A percentile compares a stretch with the other conserved stretches of the same genome.
Evolutionary conservation across 768 basidiomycete genomes (phyloP).

Genomic region (Amyloporia xantha): DNA sequence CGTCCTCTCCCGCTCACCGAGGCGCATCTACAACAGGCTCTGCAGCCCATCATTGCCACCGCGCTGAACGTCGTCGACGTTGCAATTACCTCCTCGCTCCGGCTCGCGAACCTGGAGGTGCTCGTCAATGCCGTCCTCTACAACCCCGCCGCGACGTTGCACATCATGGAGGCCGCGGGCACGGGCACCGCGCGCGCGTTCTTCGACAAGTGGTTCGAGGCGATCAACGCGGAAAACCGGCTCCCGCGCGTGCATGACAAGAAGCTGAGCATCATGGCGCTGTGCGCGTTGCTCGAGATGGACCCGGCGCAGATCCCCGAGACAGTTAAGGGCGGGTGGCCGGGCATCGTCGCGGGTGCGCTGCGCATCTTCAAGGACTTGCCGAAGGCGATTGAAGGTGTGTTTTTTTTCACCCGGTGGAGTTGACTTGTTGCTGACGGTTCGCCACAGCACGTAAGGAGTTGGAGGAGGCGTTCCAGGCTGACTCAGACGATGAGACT

Average conservation of each 20-base stretch:
- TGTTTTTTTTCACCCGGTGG: constrained; percentile 13
- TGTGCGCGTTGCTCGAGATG: constrained; percentile 74
- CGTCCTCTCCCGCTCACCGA: neutral
- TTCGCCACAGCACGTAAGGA: constrained; percentile 45
- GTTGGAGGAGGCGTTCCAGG: constrained; percentile 44
- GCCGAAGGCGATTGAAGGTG: constrained; percentile 71
- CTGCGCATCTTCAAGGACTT: constrained; percentile 73
- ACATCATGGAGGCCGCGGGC: constrained; percentile 58
- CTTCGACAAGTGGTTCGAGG: constrained; percentile 80
- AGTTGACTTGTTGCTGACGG: neutral
- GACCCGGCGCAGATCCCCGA: constrained; percentile 50
- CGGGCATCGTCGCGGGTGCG: constrained; percentile 61
- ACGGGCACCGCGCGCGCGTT: constrained; percentile 64
- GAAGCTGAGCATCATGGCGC: constrained; percentile 70
- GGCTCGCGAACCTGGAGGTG: constrained; percentile 75
- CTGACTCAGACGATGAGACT: constrained; percentile 35
- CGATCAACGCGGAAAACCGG: constrained; percentile 49
- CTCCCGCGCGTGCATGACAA: constrained; percentile 89
- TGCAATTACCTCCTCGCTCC: constrained; percentile 56
- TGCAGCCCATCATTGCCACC: constrained; percentile 59
- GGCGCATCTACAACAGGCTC: constrained; percentile 48
- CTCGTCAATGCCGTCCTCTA: constrained; percentile 79
- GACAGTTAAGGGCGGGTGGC: constrained; percentile 64
- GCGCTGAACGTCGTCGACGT: constrained; percentile 54
- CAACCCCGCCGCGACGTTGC: constrained; percentile 73